Evolutionary conservation across 306 rosid genomes (phyloP).

Genomic region (Medicago ruthenica): DNA sequence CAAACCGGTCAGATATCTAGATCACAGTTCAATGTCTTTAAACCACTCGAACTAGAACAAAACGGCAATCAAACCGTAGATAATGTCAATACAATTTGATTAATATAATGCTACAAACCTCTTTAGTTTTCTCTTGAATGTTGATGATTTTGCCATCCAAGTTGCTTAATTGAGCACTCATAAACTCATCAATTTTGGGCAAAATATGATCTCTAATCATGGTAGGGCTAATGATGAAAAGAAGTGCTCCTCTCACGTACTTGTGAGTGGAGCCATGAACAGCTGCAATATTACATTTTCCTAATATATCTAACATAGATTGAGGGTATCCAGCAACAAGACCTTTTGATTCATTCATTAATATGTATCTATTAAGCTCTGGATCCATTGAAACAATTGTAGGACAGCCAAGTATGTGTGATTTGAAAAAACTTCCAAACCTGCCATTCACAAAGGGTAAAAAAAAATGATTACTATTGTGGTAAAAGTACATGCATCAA

Average conservation of each 20-base stretch:
- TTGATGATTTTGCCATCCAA: slow-evolving; percentile 74
- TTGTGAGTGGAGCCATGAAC: slow-evolving; percentile 95
- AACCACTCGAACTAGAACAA: too few species aligned
- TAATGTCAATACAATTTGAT: too few species aligned
- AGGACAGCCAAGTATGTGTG: slow-evolving; percentile 96
- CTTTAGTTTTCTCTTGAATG: slow-evolving; percentile 89
- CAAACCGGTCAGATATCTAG: not conserved
- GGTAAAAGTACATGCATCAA: slow-evolving; percentile 50
- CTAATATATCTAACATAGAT: slow-evolving; percentile 92
- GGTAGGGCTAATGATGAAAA: slow-evolving; percentile 75
- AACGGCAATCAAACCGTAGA: too few species aligned
- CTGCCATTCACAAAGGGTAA: slow-evolving; percentile 51
- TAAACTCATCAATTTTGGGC: slow-evolving; percentile 81
- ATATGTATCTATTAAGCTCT: slow-evolving; percentile 82
- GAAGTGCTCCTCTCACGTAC: slow-evolving; percentile 88
- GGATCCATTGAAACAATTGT: slow-evolving; percentile 97
- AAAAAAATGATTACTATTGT: slow-evolving; percentile 32
- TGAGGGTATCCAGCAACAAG: slow-evolving; percentile 97
- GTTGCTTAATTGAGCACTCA: slow-evolving; percentile 66
- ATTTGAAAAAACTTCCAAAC: slow-evolving; percentile 95
- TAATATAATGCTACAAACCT: slow-evolving; percentile 50
- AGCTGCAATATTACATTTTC: slow-evolving; percentile 92
- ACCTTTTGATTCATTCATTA: slow-evolving; percentile 93
- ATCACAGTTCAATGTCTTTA: not conserved
- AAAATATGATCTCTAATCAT: slow-evolving; percentile 71